phyloP scores from a whole-genome alignment of 352 stramenopile species.

The Globisporangium solare region DNA sequence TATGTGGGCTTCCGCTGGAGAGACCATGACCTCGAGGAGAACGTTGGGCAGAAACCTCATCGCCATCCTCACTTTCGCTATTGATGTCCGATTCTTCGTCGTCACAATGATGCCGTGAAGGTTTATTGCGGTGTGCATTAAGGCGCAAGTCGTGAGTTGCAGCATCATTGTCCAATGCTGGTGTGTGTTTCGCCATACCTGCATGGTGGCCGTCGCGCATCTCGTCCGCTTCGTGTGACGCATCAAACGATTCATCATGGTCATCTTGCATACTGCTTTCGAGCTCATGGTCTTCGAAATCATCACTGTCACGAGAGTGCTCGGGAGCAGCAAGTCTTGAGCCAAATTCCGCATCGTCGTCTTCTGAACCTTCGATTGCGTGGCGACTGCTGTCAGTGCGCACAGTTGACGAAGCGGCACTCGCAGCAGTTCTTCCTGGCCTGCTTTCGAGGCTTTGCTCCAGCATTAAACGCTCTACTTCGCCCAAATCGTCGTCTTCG shows the following conservation, averaged over 20 bases:
- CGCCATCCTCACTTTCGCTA: no score
- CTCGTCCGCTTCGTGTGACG: background rate
- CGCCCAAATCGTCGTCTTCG: slow-evolving; percentile 18
- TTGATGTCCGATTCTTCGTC: no score
- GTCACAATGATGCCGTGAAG: no score
- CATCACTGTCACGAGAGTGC: background rate
- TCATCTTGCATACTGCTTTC: slow-evolving; percentile 5
- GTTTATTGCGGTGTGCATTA: no score
- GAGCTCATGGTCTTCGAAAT: slow-evolving; percentile 12
- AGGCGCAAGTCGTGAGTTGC: no score
- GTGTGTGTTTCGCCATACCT: no score
- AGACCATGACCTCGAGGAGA: no score
- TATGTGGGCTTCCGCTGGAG: no score
- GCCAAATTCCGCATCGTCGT: background rate
- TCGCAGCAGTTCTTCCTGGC: background rate
- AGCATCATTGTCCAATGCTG: no score
- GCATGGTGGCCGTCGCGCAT: no score
- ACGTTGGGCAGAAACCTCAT: no score
- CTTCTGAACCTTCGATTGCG: background rate
- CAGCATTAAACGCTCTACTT: slow-evolving; percentile 10
- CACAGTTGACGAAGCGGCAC: background rate
- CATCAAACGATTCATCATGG: slow-evolving; percentile 12
- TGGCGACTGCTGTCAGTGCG: no score
- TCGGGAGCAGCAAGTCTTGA: background rate
- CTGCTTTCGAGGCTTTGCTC: slow-evolving; percentile 4